These are phyloP conservation scores for Ascoidea asiatica DNA, from an alignment of 805 yeast genomes.

Conservation along the genomic window DNA sequence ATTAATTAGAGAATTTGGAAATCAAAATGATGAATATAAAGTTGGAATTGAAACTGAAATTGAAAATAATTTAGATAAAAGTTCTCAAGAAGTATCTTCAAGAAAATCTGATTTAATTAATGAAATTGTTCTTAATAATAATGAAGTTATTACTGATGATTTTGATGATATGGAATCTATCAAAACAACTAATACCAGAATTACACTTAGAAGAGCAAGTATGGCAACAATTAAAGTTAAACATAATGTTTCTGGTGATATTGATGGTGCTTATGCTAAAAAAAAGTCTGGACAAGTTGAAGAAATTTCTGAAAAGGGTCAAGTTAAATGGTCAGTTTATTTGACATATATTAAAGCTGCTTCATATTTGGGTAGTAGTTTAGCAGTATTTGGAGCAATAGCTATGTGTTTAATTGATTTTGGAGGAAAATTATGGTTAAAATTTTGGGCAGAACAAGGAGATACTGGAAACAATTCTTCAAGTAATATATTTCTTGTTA, in stretches of 20 bases:
- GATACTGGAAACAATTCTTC: slow-evolving; percentile 24
- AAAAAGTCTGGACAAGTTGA: slow-evolving; percentile 33
- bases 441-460: slow-evolving; percentile 53
- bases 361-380: slow-evolving; percentile 32
- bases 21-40: no score
- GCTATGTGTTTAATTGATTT: slow-evolving; percentile 22
- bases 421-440: slow-evolving; percentile 48
- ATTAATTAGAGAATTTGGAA: no score
- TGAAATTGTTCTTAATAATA: no score
- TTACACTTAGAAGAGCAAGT: slow-evolving; percentile 44
- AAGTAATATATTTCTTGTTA: slow-evolving; percentile 31
- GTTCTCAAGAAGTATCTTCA: no score
- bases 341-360: slow-evolving; percentile 46
- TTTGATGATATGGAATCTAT: slow-evolving; percentile 2
- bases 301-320: slow-evolving; percentile 46
- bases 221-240: slow-evolving; percentile 41
- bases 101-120: no score
- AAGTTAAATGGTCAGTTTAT: slow-evolving; percentile 41
- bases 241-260: slow-evolving; percentile 11
- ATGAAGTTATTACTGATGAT: slow-evolving; percentile 7
- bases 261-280: slow-evolving; percentile 12
- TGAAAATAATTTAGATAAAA: no score
- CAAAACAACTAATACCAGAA: slow-evolving; percentile 1
- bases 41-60: no score
- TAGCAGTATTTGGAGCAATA: slow-evolving; percentile 23